Conservation (phyloP, 257 asterid species). For the Primulina tabacum region DNA sequence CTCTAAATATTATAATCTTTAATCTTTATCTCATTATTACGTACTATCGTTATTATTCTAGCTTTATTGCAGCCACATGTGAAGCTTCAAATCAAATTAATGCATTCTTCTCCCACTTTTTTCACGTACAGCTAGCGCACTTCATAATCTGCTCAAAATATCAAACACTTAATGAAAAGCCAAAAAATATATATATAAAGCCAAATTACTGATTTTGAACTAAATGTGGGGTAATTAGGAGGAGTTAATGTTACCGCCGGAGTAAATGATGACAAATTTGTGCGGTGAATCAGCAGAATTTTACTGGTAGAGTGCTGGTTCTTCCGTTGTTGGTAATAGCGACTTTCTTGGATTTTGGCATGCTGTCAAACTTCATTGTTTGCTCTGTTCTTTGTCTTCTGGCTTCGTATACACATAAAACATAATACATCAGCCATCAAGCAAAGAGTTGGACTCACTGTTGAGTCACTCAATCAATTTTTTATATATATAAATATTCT, state of each 20-base stretch:
- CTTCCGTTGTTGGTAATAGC: slow-evolving; percentile 29
- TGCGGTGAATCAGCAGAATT: slow-evolving; percentile 22
- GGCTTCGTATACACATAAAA: slow-evolving; percentile 23
- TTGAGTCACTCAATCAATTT: too few species aligned
- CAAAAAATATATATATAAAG: neutral
- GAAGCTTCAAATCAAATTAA: slow-evolving; percentile 9
- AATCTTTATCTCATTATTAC: slow-evolving; percentile 14
- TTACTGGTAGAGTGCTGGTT: slow-evolving; percentile 27
- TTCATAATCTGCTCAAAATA: slow-evolving; percentile 12
- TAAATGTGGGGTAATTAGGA: neutral
- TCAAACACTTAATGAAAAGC: neutral
- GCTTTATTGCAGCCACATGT: slow-evolving; percentile 1
- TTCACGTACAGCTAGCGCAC: neutral
- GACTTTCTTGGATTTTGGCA: slow-evolving; percentile 22
- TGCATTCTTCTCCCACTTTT: slow-evolving; percentile 4
- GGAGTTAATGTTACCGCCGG: slow-evolving; percentile 6
- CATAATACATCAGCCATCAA: neutral
- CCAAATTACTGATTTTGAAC: too few species aligned
- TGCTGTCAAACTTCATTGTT: slow-evolving; percentile 20
- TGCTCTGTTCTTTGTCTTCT: slow-evolving; percentile 32
- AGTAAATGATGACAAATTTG: neutral
- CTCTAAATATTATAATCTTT: neutral
- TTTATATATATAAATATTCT: too few species aligned
- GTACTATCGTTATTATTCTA: too few species aligned
- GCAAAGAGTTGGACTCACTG: neutral